Evolutionary conservation across 225 moss, liverwort and hornwort species (phyloP).

Genomic region (Asterella californica): DNA sequence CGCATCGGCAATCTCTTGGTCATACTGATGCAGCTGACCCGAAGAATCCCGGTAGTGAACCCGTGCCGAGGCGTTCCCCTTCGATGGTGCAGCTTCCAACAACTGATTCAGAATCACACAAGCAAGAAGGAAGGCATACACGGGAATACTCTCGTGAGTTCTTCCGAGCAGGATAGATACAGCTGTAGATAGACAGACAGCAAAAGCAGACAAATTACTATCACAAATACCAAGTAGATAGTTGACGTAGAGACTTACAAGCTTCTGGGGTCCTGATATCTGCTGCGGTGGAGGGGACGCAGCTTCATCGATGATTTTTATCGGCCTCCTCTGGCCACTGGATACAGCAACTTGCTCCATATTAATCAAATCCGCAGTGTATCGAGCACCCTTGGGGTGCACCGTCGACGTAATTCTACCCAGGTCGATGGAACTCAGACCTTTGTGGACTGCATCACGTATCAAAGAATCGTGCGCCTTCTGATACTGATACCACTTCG

Average conservation of each 20-base stretch:
- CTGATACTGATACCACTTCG: slow-evolving; percentile 13
- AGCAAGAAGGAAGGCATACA: too few species aligned
- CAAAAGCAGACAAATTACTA: background rate
- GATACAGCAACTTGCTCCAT: slow-evolving; percentile 31
- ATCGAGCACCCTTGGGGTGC: slow-evolving; percentile 15
- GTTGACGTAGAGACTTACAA: background rate
- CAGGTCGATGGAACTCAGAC: background rate
- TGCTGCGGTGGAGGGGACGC: background rate
- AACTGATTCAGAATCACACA: background rate
- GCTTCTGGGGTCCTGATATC: background rate
- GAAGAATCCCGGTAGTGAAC: slow-evolving; percentile 9
- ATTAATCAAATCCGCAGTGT: background rate
- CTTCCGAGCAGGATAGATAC: too few species aligned
- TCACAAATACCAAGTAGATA: background rate
- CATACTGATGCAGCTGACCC: slow-evolving; percentile 8
- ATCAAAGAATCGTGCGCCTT: background rate
- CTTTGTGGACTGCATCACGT: background rate
- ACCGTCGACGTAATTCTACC: slow-evolving; percentile 15
- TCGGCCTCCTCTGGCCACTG: slow-evolving; percentile 15
- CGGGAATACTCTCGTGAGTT: too few species aligned
- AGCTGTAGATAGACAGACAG: background rate
- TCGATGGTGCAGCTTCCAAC: background rate
- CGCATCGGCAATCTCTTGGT: background rate
- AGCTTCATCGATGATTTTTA: slow-evolving; percentile 19
- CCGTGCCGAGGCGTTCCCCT: too few species aligned